Conservation (phyloP, 75 land plant species). For the Chamaecyparis obtusa region DNA sequence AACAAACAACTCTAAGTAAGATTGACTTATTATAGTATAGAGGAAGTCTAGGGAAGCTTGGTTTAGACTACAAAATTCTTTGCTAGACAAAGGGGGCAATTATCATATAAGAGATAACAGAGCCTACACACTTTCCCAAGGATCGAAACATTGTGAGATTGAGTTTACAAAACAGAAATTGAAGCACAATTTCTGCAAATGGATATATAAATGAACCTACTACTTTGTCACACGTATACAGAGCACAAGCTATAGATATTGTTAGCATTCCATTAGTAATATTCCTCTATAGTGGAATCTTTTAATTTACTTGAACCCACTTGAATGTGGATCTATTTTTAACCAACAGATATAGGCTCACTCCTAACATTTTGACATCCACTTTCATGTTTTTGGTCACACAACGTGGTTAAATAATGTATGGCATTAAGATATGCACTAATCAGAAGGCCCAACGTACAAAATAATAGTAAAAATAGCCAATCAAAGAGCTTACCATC, state of each 20-base stretch:
- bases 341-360: background rate
- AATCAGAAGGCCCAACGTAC: background rate
- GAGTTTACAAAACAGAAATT: background rate
- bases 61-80: background rate
- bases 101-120: too few species aligned
- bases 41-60: background rate
- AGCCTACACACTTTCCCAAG: background rate
- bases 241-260: background rate
- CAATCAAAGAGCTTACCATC: constrained; percentile 63
- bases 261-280: background rate
- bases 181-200: background rate
- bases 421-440: background rate
- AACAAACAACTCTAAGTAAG: too few species aligned
- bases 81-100: background rate
- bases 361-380: background rate
- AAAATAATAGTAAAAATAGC: background rate
- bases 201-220: background rate
- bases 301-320: too few species aligned
- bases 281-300: background rate
- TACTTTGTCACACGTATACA: background rate
- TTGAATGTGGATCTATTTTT: background rate
- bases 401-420: background rate
- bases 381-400: background rate
- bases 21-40: too few species aligned
- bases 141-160: background rate